Evolutionary conservation across 768 basidiomycete species (phyloP).

Genomic region (Termitomyces sp.): DNA sequence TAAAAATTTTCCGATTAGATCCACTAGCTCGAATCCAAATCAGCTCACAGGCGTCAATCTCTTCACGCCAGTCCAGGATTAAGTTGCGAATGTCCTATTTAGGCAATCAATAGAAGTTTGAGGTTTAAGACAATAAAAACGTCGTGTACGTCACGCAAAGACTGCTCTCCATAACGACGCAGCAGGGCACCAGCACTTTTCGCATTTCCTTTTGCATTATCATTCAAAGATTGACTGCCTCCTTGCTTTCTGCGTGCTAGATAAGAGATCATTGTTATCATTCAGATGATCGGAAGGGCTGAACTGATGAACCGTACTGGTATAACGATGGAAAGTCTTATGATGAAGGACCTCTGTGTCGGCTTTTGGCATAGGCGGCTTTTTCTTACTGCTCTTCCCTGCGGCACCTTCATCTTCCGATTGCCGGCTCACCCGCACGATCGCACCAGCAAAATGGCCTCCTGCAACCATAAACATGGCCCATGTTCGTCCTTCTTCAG

Average conservation of each 20-base stretch:
- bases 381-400: constrained; percentile 42
- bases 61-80: constrained; percentile 80
- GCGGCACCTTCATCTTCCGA: constrained; percentile 38
- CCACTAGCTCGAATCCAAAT: constrained; percentile 91
- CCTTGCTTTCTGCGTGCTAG: constrained; percentile 96
- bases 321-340: constrained; percentile 98
- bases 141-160: constrained; percentile 73
- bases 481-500: constrained; percentile 67
- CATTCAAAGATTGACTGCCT: constrained; percentile 88
- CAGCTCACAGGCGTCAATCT: constrained; percentile 78
- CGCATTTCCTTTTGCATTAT: constrained; percentile 88
- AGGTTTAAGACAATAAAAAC: neutral
- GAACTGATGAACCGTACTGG: constrained; percentile 54
- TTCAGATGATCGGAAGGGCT: neutral
- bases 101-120: neutral
- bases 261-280: constrained; percentile 5
- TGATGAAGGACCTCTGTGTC: constrained; percentile 80
- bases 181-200: constrained; percentile 92
- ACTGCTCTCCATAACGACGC: constrained; percentile 92
- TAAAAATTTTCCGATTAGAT: constrained; percentile 83
- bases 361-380: constrained; percentile 59
- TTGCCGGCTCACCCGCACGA: constrained; percentile 63
- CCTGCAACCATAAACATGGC: constrained; percentile 96
- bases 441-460: constrained; percentile 94
- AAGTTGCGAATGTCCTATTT: constrained; percentile 84